Conservation (phyloP, 2,329 filamentous ascomycete genomes). For the Parastagonospora nodorum region DNA sequence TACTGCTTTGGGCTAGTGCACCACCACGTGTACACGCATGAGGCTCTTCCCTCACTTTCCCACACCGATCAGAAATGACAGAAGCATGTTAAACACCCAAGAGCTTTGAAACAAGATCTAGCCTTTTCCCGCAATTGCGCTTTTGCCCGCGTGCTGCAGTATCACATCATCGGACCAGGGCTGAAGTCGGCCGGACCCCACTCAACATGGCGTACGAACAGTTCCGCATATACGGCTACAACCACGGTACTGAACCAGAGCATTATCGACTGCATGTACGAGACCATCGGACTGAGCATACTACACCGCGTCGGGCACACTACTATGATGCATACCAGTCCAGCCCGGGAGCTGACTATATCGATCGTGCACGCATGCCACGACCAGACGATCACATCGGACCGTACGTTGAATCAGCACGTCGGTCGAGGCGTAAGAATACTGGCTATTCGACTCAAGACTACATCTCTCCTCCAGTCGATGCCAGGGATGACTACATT, state of each 20-base stretch:
- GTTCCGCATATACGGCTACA: neutral
- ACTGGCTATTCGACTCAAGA: slow-evolving; percentile 4
- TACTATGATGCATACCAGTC: too few species aligned
- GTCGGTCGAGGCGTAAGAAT: slow-evolving; percentile 8
- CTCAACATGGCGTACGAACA: neutral
- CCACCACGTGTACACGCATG: slow-evolving; percentile 13
- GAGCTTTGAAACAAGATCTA: neutral
- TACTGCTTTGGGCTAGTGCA: slow-evolving; percentile 6
- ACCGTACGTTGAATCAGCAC: neutral
- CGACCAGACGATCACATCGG: too few species aligned
- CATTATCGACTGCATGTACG: neutral
- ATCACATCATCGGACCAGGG: too few species aligned
- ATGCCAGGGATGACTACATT: slow-evolving; percentile 1
- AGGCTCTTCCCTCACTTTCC: slow-evolving; percentile 1
- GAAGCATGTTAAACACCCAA: neutral
- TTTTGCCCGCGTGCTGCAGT: neutral
- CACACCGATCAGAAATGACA: neutral
- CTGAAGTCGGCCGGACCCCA: too few species aligned
- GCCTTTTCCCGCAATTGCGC: neutral
- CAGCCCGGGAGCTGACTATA: too few species aligned
- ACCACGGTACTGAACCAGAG: neutral
- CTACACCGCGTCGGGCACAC: too few species aligned
- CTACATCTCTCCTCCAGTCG: slow-evolving; percentile 8
- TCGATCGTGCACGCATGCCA: too few species aligned
- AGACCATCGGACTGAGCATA: too few species aligned